A percentile compares a stretch with the other conserved stretches of the same genome.
phyloP scores from a whole-genome alignment of 2,329 filamentous ascomycete genomes.

The Colletotrichum gloeosporioides region DNA sequence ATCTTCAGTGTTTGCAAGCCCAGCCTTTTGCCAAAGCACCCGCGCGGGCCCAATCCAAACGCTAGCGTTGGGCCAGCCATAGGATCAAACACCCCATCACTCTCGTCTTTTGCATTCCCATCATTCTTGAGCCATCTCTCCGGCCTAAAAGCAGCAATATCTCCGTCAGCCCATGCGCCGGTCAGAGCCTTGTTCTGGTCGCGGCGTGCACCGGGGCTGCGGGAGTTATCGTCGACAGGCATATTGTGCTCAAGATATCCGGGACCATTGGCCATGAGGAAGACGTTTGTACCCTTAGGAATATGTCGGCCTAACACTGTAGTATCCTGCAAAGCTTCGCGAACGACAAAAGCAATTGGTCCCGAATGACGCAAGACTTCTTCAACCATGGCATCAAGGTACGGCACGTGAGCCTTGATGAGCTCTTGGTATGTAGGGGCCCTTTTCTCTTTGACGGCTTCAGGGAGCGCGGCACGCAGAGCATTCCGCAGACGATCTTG shows the following conservation, averaged over 20 bases:
- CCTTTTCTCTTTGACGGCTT: slow-evolving; percentile 25
- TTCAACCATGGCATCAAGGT: slow-evolving; percentile 35
- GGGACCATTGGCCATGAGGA: slow-evolving; percentile 30
- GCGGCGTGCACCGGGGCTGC: slow-evolving; percentile 3
- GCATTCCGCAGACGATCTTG: slow-evolving; percentile 27
- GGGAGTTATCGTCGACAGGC: slow-evolving; percentile 28
- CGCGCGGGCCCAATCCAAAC: slow-evolving; percentile 39
- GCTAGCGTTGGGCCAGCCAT: slow-evolving; percentile 37
- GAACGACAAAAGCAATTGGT: slow-evolving; percentile 24
- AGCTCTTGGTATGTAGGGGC: slow-evolving; percentile 29
- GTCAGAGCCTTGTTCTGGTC: background rate
- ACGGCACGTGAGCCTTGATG: slow-evolving; percentile 26
- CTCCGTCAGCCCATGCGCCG: background rate
- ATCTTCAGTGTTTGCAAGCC: slow-evolving; percentile 39
- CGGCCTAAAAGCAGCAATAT: slow-evolving; percentile 21
- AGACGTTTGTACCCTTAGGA: slow-evolving; percentile 38
- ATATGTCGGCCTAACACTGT: slow-evolving; percentile 34
- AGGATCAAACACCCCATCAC: slow-evolving; percentile 29
- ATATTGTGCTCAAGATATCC: slow-evolving; percentile 30
- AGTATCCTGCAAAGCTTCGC: slow-evolving; percentile 32
- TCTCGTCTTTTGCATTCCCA: background rate
- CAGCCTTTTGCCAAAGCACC: slow-evolving; percentile 42
- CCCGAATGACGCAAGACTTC: slow-evolving; percentile 33
- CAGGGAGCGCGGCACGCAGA: slow-evolving; percentile 19
- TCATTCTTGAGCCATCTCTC: slow-evolving; percentile 24